Evolutionary conservation across 371 early-diverging fungal species (phyloP), one percentile per base, ranked within the genome.

Genomic region (Actinomortierella wolfii): DNA sequence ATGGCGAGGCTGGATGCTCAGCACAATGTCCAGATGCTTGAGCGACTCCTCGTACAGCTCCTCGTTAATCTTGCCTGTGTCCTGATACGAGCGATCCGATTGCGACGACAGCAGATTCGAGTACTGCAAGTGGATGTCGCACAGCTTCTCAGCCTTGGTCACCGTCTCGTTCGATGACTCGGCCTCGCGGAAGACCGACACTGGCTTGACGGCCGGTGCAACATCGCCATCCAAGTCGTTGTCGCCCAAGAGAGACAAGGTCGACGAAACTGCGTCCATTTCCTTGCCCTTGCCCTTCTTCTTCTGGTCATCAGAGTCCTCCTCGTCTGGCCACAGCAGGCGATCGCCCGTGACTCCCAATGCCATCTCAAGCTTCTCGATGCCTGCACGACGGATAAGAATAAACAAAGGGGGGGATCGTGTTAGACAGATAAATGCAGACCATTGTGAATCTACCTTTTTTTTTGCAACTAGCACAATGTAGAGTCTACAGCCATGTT

Each of bases 11-110:
- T 86, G 82, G 13, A 69, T 56, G 18, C 73, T 71, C 47, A 88
- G 61, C 14, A 88, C 76, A 11, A 68, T 67, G 29, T 88, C 81
- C 62, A 89, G 59, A 26, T 78, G 64, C 40, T 79, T 78, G 15
- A 86, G 52, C 6, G 88, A 76, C 14, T 64, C 55, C 39, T 80
- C 79, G 49, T 85, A 86, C 2, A 82, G 78, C 3, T 51, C 58
- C 55, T 61, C 66, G 21, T 68, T 70, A 50, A 79, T 58, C 50
- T 56, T 57, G 43, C 67, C 76, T 1, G 81, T 67, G 13, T 83
- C 84, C n/a, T 83, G 59, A 52, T 80, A 75, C 0, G 82, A 55
- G 9, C 85, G 80, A 15, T 88, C 87, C 3, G 87, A 86, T 67
- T 83, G 81, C 5, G 83, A 75, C 7, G 85, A 77, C 57, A 85